Evolutionary conservation across 1,139 yeast genomes (phyloP).

Genomic region (Debaryomyces fabryi): DNA sequence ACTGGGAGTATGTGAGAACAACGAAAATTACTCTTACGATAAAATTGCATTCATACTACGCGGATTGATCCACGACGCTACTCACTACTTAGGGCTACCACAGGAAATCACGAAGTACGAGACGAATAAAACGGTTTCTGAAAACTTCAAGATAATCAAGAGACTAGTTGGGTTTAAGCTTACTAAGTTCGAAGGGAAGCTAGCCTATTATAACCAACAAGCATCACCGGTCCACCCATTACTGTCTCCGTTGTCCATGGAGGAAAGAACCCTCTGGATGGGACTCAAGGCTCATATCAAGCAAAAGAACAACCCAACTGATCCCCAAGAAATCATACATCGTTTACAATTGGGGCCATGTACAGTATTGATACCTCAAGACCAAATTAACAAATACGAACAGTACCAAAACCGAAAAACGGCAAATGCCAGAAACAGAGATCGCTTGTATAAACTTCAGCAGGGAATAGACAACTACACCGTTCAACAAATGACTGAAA

Average conservation of each 20-base stretch:
- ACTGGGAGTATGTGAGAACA: constrained; percentile 14
- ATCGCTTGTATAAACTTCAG: constrained; percentile 10
- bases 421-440: constrained; percentile 10
- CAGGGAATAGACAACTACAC: constrained; percentile 11
- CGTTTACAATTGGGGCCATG: not conserved
- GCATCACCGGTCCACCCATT: not conserved
- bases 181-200: constrained; percentile 24
- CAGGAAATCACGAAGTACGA: constrained; percentile 18
- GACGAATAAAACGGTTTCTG: constrained; percentile 20
- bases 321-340: not conserved
- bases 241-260: constrained; percentile 14
- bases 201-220: constrained; percentile 15
- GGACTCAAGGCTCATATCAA: constrained; percentile 11
- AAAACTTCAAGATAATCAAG: constrained; percentile 31
- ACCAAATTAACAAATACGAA: constrained; percentile 6
- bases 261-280: constrained; percentile 21
- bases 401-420: constrained; percentile 6
- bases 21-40: constrained; percentile 6
- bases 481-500: constrained; percentile 8
- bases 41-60: constrained; percentile 23
- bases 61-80: constrained; percentile 30
- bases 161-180: constrained; percentile 23
- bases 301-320: constrained; percentile 1
- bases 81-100: constrained; percentile 25
- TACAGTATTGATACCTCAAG: constrained; percentile 3